Conservation (phyloP, 163 green algal species). For the Volvox carteri region DNA sequence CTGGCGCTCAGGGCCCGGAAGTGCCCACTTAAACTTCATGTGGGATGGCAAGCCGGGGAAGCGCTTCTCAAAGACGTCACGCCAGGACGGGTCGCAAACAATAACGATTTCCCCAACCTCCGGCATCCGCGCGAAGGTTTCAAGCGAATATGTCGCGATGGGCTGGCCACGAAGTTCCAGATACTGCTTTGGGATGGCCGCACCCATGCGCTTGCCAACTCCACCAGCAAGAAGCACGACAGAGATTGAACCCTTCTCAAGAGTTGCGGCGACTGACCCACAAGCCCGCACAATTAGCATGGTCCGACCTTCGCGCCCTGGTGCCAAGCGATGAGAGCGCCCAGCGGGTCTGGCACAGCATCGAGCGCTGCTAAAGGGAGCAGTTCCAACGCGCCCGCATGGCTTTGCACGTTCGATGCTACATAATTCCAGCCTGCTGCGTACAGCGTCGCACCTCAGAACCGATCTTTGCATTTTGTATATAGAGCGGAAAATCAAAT, state of each 20-base stretch:
- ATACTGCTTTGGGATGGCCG: conserved; percentile 98
- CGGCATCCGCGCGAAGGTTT: conserved; percentile 90
- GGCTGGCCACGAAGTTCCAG: conserved; percentile 89
- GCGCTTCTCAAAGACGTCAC: conserved; percentile 87
- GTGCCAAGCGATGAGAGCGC: background rate
- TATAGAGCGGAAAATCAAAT: no score
- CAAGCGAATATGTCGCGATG: conserved; percentile 91
- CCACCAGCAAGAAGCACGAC: conserved; percentile 96
- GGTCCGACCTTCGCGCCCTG: background rate
- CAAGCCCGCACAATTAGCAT: background rate
- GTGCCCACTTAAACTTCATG: conserved; percentile 82
- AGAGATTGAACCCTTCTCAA: conserved; percentile 74
- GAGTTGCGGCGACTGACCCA: background rate
- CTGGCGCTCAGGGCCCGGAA: conserved; percentile 94
- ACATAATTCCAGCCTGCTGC: background rate
- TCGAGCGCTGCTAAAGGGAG: background rate
- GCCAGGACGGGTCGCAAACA: conserved; percentile 93
- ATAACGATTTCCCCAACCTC: conserved; percentile 96
- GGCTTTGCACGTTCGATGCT: background rate
- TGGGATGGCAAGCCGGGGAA: conserved; percentile 61
- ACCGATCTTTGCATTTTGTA: background rate
- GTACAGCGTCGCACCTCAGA: background rate
- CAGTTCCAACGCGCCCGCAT: no score
- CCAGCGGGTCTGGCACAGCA: no score
- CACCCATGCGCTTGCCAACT: conserved; percentile 97